Evolutionary conservation across 1,284 basidiomycete genomes (phyloP).

Genomic region (Grifola frondosa): DNA sequence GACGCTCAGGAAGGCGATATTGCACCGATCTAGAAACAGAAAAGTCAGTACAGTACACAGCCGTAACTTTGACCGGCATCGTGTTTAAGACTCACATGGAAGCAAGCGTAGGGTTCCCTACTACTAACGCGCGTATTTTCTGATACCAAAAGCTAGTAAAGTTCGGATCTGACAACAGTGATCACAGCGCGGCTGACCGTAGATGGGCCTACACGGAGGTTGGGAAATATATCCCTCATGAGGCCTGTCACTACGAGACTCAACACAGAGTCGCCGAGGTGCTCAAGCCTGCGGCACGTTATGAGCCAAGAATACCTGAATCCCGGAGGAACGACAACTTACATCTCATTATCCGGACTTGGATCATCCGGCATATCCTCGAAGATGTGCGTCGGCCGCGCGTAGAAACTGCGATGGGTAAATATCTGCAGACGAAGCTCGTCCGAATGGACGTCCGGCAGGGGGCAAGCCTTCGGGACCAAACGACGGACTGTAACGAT

Average conservation of each 20-base stretch:
- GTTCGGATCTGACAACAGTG: not conserved
- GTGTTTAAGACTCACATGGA: slow-evolving; percentile 48
- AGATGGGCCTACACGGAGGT: slow-evolving; percentile 71
- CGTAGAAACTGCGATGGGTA: slow-evolving; percentile 70
- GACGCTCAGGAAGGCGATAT: slow-evolving; percentile 58
- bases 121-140: slow-evolving; percentile 74
- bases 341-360: slow-evolving; percentile 80
- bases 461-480: slow-evolving; percentile 38
- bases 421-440: slow-evolving; percentile 55
- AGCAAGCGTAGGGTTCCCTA: slow-evolving; percentile 71
- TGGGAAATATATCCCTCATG: slow-evolving; percentile 60
- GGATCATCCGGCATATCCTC: slow-evolving; percentile 68
- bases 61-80: not conserved
- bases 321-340: slow-evolving; percentile 16
- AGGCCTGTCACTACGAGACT: slow-evolving; percentile 63
- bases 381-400: slow-evolving; percentile 67
- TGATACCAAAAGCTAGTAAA: slow-evolving; percentile 27
- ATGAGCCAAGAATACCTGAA: not conserved
- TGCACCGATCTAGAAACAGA: slow-evolving; percentile 53
- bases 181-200: slow-evolving; percentile 48
- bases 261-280: slow-evolving; percentile 71
- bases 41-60: not conserved
- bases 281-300: slow-evolving; percentile 56
- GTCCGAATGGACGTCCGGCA: slow-evolving; percentile 48
- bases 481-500: slow-evolving; percentile 10